Evolutionary conservation across 2,329 filamentous ascomycete genomes (phyloP), one percentile per base, ranked within the genome.

Genomic region (Colletotrichum sansevieriae): DNA sequence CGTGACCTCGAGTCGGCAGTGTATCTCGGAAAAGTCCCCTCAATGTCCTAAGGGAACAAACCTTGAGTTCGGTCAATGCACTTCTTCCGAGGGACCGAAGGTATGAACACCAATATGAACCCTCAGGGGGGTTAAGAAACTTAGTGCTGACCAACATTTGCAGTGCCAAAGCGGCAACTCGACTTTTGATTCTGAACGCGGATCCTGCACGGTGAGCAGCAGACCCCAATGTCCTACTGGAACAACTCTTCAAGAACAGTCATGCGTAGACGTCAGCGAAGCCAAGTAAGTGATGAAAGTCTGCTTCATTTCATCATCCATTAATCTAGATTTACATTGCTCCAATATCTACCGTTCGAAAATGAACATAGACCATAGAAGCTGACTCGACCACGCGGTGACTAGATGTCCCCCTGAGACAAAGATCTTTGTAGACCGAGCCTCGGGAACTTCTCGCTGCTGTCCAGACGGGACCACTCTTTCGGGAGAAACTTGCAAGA

Each of bases 21-120:
- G 51, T 22, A 55, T 55, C 11, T 55, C 18, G 35, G 51, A 55
- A 33, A 39, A 55, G 51, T 20, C 51, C 33, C 51, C 51, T 55
- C 51, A 55, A 39, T 55, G 51, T 11, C 51, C 51, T 25, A 33
- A 55, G 12, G 51, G 51, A 13, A 35, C 51, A 22, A 55, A 33
- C 20, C 51, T 55, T 55, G 51, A 55, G 51, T 55, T 55, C 5
- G 51, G 33, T 2, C 51, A 55, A 55, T 55, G 51, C 33, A 39
- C 29, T 6, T 55, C 33, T 39, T 39, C 33, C 1, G 51, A 55
- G n/a, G 33, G 51, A n/a, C 51, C 51, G 18, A 55, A 55, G 51
- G 51, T 55, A 55, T 37, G 33, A 12, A 18, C 0, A 55, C 37
- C 51, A 4, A 1, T 39, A 39, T 20, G n/a, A 55, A 55, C 5